Evolutionary conservation across 208 protist species (phyloP), one percentile per base, ranked within the genome.

Genomic region (Acanthamoeba divionensis): DNA sequence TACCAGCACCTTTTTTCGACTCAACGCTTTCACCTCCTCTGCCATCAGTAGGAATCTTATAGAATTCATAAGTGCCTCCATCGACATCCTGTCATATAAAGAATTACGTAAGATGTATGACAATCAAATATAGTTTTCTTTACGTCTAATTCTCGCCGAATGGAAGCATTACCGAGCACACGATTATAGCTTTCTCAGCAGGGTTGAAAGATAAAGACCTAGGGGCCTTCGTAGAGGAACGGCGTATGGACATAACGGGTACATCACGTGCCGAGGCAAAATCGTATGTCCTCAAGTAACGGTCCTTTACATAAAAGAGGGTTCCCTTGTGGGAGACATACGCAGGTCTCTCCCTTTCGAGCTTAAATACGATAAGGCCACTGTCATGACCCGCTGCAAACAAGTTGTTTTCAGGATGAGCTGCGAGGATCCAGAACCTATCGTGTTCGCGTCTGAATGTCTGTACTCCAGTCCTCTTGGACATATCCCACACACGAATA

Each of bases 341-440:
- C 6, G 98, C 95, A 4, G 98, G 98, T 24, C 98, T 96, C 92
- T 99, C 98, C 47, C 97, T 94, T 77, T 98, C 96, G 9, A 99
- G 94, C 94, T 99, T 99, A 95, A 99, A 99, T 0, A 99, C 97
- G 21, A 98, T 95, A 90, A 99, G 89, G 15, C 98, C 98, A 2
- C 92, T 94, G 91, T 99, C 98, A 90, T 98, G 97, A 60, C 98
- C 99, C 24, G 98, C 98, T 18, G 98, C 98, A 89, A 99, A 96
- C 4, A 99, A 93, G 85, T 99, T 99, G 36, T 93, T 90, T 38
- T 92, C 93, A 36, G 97, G 96, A 90, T 99, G 97, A 8, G 94
- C 96, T 7, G 98, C 97, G 8, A 99, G 90, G 48, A 98, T 97
- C 99, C 99, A 99, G 95, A 99, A 99, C 57, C 99, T 96, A 87